phyloP scores from a whole-genome alignment of 305 asterid genomes.

The Salvia sclarea region DNA sequence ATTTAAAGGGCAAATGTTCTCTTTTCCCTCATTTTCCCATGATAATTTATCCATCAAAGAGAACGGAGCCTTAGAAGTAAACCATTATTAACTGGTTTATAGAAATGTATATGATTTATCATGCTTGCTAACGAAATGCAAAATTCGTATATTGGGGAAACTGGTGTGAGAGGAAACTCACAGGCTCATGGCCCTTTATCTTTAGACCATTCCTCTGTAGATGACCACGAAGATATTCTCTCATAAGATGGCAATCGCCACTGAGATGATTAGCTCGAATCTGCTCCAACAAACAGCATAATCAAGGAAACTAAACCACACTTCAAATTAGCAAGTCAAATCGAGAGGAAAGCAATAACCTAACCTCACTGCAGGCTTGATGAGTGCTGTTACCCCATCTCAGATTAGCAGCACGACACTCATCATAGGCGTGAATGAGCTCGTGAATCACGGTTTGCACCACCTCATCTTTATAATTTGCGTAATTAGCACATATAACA shows the following conservation, averaged over 20 bases:
- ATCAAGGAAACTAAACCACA: background rate
- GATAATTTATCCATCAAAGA: too few species aligned
- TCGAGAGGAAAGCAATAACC: background rate
- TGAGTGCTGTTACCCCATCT: slow-evolving; percentile 77
- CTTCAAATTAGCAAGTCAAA: background rate
- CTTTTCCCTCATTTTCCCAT: too few species aligned
- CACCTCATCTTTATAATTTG: slow-evolving; percentile 71
- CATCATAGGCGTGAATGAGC: slow-evolving; percentile 89
- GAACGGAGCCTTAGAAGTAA: too few species aligned
- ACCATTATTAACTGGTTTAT: too few species aligned
- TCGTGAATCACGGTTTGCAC: slow-evolving; percentile 78
- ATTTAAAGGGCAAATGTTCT: too few species aligned
- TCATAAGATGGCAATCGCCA: slow-evolving; percentile 77
- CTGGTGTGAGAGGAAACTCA: slow-evolving; percentile 36
- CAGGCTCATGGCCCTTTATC: slow-evolving; percentile 81
- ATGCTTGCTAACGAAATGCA: background rate
- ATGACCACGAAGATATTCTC: slow-evolving; percentile 68
- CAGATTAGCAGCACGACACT: slow-evolving; percentile 76
- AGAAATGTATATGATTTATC: too few species aligned
- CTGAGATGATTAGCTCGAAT: slow-evolving; percentile 91
- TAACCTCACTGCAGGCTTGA: slow-evolving; percentile 89
- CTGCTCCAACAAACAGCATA: slow-evolving; percentile 37
- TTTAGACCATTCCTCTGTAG: slow-evolving; percentile 21
- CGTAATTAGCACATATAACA: slow-evolving; percentile 61
- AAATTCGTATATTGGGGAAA: background rate